These are phyloP conservation scores for Solanum chilense DNA, from an alignment of 257 asterid genomes.

Conservation along the genomic window DNA sequence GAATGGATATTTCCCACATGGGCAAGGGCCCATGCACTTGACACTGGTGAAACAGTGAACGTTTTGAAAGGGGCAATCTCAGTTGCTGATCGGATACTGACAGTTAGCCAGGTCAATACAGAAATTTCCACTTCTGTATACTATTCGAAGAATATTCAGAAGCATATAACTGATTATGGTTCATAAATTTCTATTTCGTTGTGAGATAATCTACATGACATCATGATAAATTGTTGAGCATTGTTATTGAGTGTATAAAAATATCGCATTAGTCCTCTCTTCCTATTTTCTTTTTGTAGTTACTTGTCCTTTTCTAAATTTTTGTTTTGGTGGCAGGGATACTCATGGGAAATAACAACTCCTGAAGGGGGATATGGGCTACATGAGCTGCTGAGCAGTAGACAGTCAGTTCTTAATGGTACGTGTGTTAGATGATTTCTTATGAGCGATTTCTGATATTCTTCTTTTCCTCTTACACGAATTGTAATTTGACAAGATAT, in stretches of 20 bases:
- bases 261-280: background rate
- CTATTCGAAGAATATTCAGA: background rate
- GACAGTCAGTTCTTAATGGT: constrained; percentile 73
- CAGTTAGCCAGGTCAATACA: constrained; percentile 80
- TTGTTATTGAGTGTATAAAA: background rate
- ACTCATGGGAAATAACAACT: constrained; percentile 90
- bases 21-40: constrained; percentile 96
- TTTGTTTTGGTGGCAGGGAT: constrained; percentile 56
- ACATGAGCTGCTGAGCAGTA: constrained; percentile 53
- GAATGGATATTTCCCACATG: constrained; percentile 96
- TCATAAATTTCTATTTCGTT: background rate
- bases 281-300: background rate
- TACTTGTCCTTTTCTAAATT: background rate
- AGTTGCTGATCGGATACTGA: constrained; percentile 82
- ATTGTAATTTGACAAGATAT: background rate
- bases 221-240: background rate
- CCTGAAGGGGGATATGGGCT: constrained; percentile 95
- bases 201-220: background rate
- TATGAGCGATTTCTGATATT: background rate
- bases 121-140: background rate
- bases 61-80: constrained; percentile 83
- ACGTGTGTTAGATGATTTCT: background rate
- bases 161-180: background rate
- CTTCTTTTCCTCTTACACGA: background rate
- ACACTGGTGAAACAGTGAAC: constrained; percentile 97